phyloP scores from a whole-genome alignment of 768 basidiomycete genomes.

The Hortiboletus flavorubellus region DNA sequence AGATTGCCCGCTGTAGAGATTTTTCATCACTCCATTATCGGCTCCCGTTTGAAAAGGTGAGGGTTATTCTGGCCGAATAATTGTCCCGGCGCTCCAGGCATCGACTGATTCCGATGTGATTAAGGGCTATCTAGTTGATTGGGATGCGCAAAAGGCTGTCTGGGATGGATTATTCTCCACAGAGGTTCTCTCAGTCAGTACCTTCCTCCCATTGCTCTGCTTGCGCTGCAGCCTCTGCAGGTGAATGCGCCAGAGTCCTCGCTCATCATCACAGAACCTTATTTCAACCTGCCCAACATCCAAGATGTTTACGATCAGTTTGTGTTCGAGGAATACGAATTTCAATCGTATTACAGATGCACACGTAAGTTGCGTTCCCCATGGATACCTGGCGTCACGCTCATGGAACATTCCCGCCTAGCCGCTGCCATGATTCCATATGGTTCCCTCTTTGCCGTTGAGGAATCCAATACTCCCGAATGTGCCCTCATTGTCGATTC shows the following conservation, averaged over 20 bases:
- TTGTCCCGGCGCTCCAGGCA: neutral
- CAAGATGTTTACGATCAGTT: constrained; percentile 95
- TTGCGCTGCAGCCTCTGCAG: constrained; percentile 37
- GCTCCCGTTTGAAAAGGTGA: constrained; percentile 84
- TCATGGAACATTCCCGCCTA: constrained; percentile 32
- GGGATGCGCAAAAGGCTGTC: constrained; percentile 92
- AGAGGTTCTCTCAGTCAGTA: constrained; percentile 59
- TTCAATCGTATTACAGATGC: constrained; percentile 74
- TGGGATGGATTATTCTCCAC: constrained; percentile 90
- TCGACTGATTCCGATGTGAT: constrained; percentile 19
- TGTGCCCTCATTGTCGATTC: constrained; percentile 84
- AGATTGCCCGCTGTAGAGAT: constrained; percentile 73
- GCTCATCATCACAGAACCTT: constrained; percentile 88
- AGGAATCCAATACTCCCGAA: constrained; percentile 55
- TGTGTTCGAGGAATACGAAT: constrained; percentile 96
- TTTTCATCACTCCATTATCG: constrained; percentile 80
- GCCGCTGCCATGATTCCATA: constrained; percentile 79
- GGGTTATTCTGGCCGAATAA: neutral
- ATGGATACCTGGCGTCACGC: constrained; percentile 20
- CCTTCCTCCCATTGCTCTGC: neutral
- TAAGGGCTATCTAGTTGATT: constrained; percentile 90
- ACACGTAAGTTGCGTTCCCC: constrained; percentile 57
- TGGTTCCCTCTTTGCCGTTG: constrained; percentile 62
- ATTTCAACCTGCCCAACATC: constrained; percentile 89
- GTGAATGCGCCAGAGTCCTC: constrained; percentile 69